Evolutionary conservation across 2,329 filamentous ascomycete genomes (phyloP).

Genomic region (Fusarium sulawesiense): DNA sequence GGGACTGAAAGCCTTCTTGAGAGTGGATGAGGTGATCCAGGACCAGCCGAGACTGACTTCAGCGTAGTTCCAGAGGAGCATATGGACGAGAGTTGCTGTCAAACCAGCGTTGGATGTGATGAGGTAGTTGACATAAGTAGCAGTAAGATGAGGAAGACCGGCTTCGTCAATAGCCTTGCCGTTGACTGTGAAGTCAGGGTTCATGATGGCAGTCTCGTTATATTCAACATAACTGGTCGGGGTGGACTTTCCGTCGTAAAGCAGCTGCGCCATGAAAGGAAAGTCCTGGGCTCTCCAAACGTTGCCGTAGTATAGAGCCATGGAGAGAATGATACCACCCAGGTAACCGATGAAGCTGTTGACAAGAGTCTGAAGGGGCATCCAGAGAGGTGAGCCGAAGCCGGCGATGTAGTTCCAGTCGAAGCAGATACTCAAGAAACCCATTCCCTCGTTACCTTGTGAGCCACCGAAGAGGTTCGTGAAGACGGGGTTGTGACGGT

Average conservation of each 20-base stretch:
- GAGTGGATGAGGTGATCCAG: constrained; percentile 3
- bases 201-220: constrained; percentile 27
- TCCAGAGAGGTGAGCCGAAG: constrained; percentile 51
- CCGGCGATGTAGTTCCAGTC: constrained; percentile 35
- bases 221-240: constrained; percentile 7
- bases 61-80: constrained; percentile 41
- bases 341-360: constrained; percentile 55
- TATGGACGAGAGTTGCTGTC: constrained; percentile 22
- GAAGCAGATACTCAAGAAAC: constrained; percentile 20
- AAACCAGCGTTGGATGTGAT: constrained; percentile 27
- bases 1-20: constrained; percentile 9
- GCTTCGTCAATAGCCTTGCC: not conserved
- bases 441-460: constrained; percentile 34
- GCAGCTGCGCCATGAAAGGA: constrained; percentile 32
- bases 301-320: constrained; percentile 42
- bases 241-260: constrained; percentile 18
- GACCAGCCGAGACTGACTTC: constrained; percentile 40
- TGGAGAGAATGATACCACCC: constrained; percentile 51
- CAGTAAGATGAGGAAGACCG: constrained; percentile 22
- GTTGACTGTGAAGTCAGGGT: constrained; percentile 38
- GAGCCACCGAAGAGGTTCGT: constrained; percentile 34
- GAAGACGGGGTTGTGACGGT: constrained; percentile 25
- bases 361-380: constrained; percentile 52
- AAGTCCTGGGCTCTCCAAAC: constrained; percentile 31
- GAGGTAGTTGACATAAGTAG: constrained; percentile 30